Evolutionary conservation across 1,284 basidiomycete species (phyloP), one percentile per base, ranked within the genome.

Genomic region (Trametes versicolor): DNA sequence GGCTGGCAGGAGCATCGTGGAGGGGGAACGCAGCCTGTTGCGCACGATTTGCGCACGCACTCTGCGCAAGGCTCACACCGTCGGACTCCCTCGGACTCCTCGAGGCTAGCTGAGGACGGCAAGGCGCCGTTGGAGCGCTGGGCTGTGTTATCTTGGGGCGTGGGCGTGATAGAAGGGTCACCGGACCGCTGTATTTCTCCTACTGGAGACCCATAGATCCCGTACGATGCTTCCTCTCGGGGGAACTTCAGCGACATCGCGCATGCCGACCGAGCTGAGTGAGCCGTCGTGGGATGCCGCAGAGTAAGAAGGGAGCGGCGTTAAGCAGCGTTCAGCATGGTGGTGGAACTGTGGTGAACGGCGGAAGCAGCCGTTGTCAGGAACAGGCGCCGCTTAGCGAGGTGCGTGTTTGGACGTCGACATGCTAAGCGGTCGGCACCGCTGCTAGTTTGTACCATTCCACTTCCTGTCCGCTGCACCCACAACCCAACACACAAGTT

Each of bases 91-190:
- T 43, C 37, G 63, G 55, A 27, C 37, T 58, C 48, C 13, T 29
- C 53, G 54, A 60, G 65, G 58, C 57, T 32, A 25, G 29, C 50
- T 21, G 27, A 56, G 32, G 43, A 58, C 54, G 58, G 51, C 50
- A 58, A 54, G 64, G 64, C 54, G 60, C 60, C 56, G 29, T 49
- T 58, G 49, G 60, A 53, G 57, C 60, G 47, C 12, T 13, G 10
- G 55, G 64, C 51, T 50, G 62, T 58, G 62, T 62, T 67, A 67
- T 67, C 65, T 62, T 62, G 56, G 64, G 64, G 29, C 39, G 32
- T 59, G 58, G n/a, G 52, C 13, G 2, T 17, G 7, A 34, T 12
- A 10, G 13, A 39, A 39, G 54, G 65, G 62, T 67, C 65, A 67
- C 62, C 65, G 65, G 65, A 67, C 59, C 62, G 65, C 41, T 39